phyloP scores from a whole-genome alignment of 192 early-diverging fungal species.

The Funneliformis mosseae region DNA sequence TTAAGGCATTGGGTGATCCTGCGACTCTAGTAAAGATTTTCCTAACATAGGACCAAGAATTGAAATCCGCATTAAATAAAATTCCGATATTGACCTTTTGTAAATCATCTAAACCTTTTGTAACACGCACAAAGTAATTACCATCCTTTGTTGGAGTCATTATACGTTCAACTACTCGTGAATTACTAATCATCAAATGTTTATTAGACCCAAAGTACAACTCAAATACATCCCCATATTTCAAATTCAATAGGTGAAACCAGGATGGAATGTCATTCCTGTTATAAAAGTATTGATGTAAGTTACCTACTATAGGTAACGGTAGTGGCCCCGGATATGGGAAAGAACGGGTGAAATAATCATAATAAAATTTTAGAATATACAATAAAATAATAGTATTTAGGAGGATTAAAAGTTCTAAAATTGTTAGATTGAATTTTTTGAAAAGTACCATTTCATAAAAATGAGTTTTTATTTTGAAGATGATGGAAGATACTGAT shows the following conservation, averaged over 20 bases:
- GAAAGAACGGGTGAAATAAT: constrained; percentile 5
- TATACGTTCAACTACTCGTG: neutral
- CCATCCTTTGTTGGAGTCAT: constrained; percentile 7
- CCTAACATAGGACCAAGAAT: constrained; percentile 13
- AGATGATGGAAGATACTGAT: too few species aligned
- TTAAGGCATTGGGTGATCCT: neutral
- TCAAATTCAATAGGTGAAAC: constrained; percentile 14
- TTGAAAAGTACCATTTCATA: neutral
- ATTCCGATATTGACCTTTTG: neutral
- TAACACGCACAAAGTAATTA: constrained; percentile 19
- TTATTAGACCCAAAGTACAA: constrained; percentile 11
- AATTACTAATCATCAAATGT: constrained; percentile 27
- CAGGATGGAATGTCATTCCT: neutral
- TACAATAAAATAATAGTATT: neutral
- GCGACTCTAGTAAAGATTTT: constrained; percentile 2
- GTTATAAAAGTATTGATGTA: constrained; percentile 19
- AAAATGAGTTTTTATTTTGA: too few species aligned
- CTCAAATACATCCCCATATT: constrained; percentile 24
- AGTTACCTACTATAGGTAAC: constrained; percentile 18
- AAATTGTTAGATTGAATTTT: neutral
- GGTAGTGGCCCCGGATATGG: constrained; percentile 21
- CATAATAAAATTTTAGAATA: constrained; percentile 21
- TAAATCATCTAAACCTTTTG: constrained; percentile 7
- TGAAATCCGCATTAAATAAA: constrained; percentile 7
- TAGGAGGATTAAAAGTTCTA: neutral